A percentile compares a stretch with the other conserved stretches of the same genome.
phyloP scores from a whole-genome alignment of 192 early-diverging fungal genomes.

The Umbelopsis ramanniana region DNA sequence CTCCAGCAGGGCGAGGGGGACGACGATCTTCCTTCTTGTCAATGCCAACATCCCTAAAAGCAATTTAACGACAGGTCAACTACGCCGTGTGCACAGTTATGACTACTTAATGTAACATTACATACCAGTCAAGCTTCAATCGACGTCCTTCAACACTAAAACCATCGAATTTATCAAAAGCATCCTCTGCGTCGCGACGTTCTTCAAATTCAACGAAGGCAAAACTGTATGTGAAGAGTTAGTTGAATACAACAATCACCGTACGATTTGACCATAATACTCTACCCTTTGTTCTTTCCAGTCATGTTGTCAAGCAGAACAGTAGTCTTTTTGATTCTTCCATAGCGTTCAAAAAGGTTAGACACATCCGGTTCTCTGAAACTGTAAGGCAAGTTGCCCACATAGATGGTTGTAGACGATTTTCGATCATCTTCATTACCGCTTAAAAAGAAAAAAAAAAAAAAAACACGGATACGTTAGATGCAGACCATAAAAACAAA shows the following conservation, averaged over 20 bases:
- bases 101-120: not conserved
- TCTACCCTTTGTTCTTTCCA: slow-evolving; percentile 80
- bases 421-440: slow-evolving; percentile 70
- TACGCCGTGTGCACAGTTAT: not conserved
- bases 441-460: slow-evolving; percentile 38
- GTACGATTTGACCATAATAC: too few relatives aligned
- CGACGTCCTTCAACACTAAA: slow-evolving; percentile 61
- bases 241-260: not conserved
- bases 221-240: slow-evolving; percentile 53
- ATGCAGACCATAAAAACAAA: not conserved
- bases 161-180: slow-evolving; percentile 64
- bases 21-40: slow-evolving; percentile 36
- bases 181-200: slow-evolving; percentile 64
- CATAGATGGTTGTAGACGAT: slow-evolving; percentile 65
- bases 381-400: slow-evolving; percentile 78
- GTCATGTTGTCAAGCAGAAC: slow-evolving; percentile 77
- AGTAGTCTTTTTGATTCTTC: slow-evolving; percentile 64
- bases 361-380: slow-evolving; percentile 71
- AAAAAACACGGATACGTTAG: not conserved
- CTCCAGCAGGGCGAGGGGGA: slow-evolving; percentile 23
- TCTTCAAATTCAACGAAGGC: slow-evolving; percentile 80
- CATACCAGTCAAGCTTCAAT: slow-evolving; percentile 58
- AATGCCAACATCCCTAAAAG: slow-evolving; percentile 34
- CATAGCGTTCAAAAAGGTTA: slow-evolving; percentile 79
- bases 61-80: not conserved